Conservation (phyloP, 208 protist genomes). For the Crithidia bombi region DNA sequence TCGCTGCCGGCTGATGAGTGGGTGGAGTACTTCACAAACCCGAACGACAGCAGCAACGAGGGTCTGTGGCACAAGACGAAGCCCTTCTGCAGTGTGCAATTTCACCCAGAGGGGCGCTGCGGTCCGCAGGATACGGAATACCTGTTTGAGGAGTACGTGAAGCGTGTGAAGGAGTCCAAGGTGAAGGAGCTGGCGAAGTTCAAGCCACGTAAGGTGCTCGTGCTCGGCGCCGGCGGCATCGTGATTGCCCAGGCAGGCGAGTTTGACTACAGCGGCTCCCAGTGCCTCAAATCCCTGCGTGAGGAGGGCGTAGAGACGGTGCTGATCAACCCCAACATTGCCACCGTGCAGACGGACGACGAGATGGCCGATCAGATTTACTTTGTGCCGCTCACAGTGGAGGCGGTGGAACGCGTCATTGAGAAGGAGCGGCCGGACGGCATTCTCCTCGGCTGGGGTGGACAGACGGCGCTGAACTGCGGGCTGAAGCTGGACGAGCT, state of each 20-base stretch:
- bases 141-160: conserved; percentile 97
- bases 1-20: conserved; percentile 92
- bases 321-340: conserved; percentile 99
- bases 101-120: conserved; percentile 97
- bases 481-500: conserved; percentile 94
- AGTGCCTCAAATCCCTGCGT: conserved; percentile 98
- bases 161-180: conserved; percentile 79
- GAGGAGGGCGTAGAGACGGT: conserved; percentile 97
- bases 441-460: conserved; percentile 97
- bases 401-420: conserved; percentile 95
- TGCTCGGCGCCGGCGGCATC: conserved; percentile 96
- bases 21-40: conserved; percentile 96
- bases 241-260: conserved; percentile 99
- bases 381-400: conserved; percentile 96
- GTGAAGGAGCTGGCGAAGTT: conserved; percentile 68
- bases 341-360: conserved; percentile 97
- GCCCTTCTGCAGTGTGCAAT: conserved; percentile 98
- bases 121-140: conserved; percentile 98
- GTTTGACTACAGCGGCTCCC: conserved; percentile 99
- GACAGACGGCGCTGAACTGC: conserved; percentile 99
- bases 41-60: conserved; percentile 98
- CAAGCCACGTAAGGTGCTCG: conserved; percentile 91
- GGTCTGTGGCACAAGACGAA: conserved; percentile 95
- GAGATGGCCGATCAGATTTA: conserved; percentile 98
- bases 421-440: conserved; percentile 95